These are phyloP conservation scores for Nissolia schottii DNA, from an alignment of 306 rosid species.

Conservation along the genomic window DNA sequence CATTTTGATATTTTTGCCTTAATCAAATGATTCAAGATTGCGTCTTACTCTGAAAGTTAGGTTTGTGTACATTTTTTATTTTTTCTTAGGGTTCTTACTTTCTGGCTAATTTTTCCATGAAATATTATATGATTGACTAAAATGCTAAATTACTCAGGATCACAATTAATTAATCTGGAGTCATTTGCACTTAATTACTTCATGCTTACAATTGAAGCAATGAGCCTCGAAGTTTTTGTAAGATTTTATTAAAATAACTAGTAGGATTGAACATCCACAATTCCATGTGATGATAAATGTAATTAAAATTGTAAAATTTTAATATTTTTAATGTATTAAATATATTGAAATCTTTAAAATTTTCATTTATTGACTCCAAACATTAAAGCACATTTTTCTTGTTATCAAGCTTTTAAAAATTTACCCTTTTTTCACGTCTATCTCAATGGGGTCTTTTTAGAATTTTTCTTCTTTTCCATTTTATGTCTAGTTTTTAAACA, in stretches of 20 bases:
- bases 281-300: neutral
- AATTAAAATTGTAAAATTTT: no score
- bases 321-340: no score
- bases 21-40: slow-evolving; percentile 5
- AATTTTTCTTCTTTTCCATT: neutral
- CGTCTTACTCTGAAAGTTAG: neutral
- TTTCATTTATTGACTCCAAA: no score
- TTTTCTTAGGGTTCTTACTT: neutral
- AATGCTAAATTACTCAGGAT: neutral
- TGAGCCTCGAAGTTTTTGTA: neutral
- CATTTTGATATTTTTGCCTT: neutral
- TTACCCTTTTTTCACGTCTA: neutral
- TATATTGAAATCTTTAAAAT: no score
- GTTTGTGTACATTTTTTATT: neutral
- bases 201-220: neutral
- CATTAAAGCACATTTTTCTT: no score
- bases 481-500: neutral
- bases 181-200: neutral
- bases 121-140: neutral
- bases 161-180: neutral
- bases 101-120: neutral
- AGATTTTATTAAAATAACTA: no score
- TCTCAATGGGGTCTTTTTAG: neutral
- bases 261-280: no score
- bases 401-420: neutral